These are phyloP conservation scores for Voacanga thouarsii DNA, from an alignment of 257 asterid genomes.

Conservation along the genomic window DNA sequence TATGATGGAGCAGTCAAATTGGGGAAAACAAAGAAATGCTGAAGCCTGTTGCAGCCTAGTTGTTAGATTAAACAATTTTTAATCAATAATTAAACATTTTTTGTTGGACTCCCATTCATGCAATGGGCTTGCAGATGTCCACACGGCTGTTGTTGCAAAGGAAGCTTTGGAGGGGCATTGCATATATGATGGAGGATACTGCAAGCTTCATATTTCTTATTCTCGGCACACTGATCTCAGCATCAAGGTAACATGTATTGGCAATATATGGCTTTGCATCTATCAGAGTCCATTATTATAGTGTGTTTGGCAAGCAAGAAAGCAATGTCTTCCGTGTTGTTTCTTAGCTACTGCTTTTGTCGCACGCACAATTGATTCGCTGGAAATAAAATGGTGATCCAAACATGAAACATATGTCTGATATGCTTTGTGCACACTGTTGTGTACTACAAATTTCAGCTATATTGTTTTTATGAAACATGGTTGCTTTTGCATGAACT, in stretches of 20 bases:
- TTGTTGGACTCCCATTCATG: no score
- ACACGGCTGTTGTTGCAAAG: conserved; percentile 91
- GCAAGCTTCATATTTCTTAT: conserved; percentile 95
- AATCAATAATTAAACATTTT: background rate
- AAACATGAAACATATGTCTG: background rate
- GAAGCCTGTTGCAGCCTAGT: background rate
- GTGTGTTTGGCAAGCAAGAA: background rate
- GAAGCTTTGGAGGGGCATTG: conserved; percentile 97
- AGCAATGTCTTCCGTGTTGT: no score
- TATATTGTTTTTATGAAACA: background rate
- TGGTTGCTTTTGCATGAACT: background rate
- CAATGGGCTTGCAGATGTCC: conserved; percentile 64
- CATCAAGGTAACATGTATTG: conserved; percentile 51
- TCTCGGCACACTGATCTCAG: conserved; percentile 98
- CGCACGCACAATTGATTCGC: background rate
- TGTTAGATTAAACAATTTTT: background rate
- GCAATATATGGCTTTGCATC: background rate
- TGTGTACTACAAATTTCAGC: background rate
- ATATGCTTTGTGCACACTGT: background rate
- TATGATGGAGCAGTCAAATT: background rate
- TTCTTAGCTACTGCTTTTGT: background rate
- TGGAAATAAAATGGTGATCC: background rate
- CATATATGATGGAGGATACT: conserved; percentile 95
- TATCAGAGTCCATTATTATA: background rate
- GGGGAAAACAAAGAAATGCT: background rate